Percentiles rank a stretch among this genome's conserved stretches.
phyloP scores from a whole-genome alignment of 352 stramenopile species.

The Globisporangium middletonii region DNA sequence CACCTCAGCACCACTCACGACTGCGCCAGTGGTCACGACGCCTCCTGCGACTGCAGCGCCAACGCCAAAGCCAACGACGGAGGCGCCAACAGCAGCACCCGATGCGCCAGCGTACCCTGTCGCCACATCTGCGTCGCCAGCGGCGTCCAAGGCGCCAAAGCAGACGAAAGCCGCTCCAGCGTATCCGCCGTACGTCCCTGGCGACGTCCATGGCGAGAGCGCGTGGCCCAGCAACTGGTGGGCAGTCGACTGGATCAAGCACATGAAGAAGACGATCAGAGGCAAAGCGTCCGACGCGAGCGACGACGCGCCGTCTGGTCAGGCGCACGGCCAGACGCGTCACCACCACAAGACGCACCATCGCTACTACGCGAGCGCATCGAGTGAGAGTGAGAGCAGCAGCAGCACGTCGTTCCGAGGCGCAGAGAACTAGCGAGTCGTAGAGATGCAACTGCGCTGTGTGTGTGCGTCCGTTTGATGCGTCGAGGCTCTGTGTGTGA shows the following conservation, averaged over 20 bases:
- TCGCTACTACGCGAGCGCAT: too few species aligned
- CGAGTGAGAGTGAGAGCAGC: neutral
- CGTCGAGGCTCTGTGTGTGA: too few species aligned
- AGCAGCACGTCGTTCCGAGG: slow-evolving; percentile 10
- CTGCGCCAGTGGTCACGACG: neutral
- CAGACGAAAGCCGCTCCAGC: neutral
- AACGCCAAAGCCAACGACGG: neutral
- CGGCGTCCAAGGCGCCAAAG: neutral
- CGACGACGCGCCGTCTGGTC: too few species aligned
- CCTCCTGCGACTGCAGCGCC: neutral
- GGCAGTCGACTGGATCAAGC: slow-evolving; percentile 6
- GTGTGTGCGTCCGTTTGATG: too few species aligned
- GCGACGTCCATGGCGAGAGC: slow-evolving; percentile 21
- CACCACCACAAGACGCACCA: too few species aligned
- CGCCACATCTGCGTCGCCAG: neutral
- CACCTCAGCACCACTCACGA: slow-evolving; percentile 3
- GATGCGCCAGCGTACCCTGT: neutral
- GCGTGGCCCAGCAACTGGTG: slow-evolving; percentile 18
- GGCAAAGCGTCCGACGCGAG: too few species aligned
- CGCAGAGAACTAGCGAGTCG: neutral
- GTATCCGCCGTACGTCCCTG: slow-evolving; percentile 19
- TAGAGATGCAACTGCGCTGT: neutral
- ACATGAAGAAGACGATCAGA: slow-evolving; percentile 1
- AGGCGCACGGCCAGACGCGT: too few species aligned
- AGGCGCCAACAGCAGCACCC: neutral